These are phyloP conservation scores for Candida cerambycidarum DNA, from an alignment of 805 yeast genomes.

Conservation along the genomic window DNA sequence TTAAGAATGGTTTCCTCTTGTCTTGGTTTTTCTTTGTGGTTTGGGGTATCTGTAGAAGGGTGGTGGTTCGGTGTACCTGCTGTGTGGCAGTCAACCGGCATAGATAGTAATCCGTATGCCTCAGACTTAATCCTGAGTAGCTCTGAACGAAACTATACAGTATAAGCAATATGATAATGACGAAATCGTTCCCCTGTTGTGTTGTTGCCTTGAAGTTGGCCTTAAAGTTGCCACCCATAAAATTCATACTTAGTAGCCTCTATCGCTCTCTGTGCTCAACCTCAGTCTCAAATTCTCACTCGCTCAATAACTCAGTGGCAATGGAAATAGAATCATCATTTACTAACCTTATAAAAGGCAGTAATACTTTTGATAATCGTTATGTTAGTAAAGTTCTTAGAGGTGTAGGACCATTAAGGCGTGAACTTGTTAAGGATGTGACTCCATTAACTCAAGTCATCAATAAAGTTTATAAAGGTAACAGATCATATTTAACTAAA, in stretches of 20 bases:
- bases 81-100: too few species aligned
- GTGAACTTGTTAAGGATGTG: constrained; percentile 45
- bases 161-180: too few species aligned
- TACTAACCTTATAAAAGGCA: constrained; percentile 58
- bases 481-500: constrained; percentile 23
- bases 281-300: not conserved
- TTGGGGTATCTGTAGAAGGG: not conserved
- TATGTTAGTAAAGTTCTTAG: constrained; percentile 83
- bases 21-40: not conserved
- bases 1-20: too few species aligned
- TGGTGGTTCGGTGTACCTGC: too few species aligned
- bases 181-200: too few species aligned
- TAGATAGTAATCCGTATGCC: too few species aligned
- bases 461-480: constrained; percentile 48
- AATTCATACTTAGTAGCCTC: too few species aligned
- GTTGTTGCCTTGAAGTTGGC: too few species aligned
- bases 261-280: too few species aligned
- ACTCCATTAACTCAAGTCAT: constrained; percentile 55
- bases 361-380: constrained; percentile 76
- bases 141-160: too few species aligned
- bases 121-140: too few species aligned
- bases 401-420: constrained; percentile 74
- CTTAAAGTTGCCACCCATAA: too few species aligned
- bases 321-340: constrained; percentile 43
- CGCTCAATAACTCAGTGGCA: not conserved